Percentiles rank a stretch among this genome's conserved stretches.
These are phyloP conservation scores for Gymnopilus dilepis DNA, from an alignment of 768 basidiomycete species.

Conservation along the genomic window DNA sequence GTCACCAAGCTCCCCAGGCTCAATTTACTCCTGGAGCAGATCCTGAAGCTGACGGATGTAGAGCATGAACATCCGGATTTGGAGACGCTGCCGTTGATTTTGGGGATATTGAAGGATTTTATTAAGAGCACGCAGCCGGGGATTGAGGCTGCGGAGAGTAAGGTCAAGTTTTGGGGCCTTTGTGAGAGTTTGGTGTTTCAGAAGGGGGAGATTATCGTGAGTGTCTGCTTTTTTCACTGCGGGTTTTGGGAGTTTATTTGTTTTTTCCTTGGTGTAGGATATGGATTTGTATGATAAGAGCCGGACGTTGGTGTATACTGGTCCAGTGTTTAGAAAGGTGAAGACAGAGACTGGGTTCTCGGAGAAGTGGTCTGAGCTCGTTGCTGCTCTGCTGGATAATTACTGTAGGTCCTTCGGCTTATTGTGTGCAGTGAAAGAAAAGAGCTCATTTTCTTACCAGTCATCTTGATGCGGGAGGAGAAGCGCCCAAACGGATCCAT, in stretches of 20 bases:
- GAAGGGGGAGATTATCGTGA: slow-evolving; percentile 82
- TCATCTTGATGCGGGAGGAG: slow-evolving; percentile 70
- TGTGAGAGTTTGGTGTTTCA: slow-evolving; percentile 77
- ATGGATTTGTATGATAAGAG: slow-evolving; percentile 81
- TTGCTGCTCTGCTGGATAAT: slow-evolving; percentile 75
- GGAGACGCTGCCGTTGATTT: slow-evolving; percentile 75
- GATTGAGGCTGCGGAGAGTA: slow-evolving; percentile 88
- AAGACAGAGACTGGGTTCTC: slow-evolving; percentile 68
- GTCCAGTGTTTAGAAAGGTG: slow-evolving; percentile 63
- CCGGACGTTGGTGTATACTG: slow-evolving; percentile 72
- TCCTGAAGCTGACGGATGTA: slow-evolving; percentile 65
- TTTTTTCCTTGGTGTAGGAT: slow-evolving; percentile 60
- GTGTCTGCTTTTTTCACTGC: slow-evolving; percentile 24
- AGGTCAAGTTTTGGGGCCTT: slow-evolving; percentile 86
- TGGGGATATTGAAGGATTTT: slow-evolving; percentile 69
- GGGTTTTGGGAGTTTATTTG: neutral
- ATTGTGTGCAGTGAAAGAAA: neutral
- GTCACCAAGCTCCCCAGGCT: slow-evolving; percentile 88
- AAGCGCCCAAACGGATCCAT: slow-evolving; percentile 50
- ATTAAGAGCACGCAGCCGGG: slow-evolving; percentile 90
- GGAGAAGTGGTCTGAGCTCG: slow-evolving; percentile 69
- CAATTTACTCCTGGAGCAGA: slow-evolving; percentile 72
- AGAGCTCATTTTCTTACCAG: slow-evolving; percentile 38
- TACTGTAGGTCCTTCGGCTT: slow-evolving; percentile 55
- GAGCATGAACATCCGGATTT: slow-evolving; percentile 79